Evolutionary conservation across 179 eudicot species (phyloP).

Genomic region (Amaranthus tricolor): DNA sequence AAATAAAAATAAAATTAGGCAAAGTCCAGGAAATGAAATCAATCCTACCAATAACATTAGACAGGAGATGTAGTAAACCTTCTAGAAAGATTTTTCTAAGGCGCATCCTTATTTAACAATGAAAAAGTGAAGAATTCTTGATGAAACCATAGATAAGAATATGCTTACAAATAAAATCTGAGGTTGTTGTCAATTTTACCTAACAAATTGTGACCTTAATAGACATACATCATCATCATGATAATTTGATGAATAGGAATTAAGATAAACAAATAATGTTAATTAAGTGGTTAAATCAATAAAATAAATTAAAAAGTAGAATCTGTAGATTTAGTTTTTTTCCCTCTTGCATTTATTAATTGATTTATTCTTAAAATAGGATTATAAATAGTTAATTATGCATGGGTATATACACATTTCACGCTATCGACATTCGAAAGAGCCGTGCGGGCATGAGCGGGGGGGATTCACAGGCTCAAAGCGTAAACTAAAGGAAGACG

Average conservation of each 20-base stretch:
- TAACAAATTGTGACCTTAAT: background rate
- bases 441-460: no score
- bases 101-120: no score
- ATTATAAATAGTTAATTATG: background rate
- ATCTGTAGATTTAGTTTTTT: constrained; percentile 14
- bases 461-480: no score
- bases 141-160: background rate
- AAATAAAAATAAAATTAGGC: background rate
- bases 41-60: no score
- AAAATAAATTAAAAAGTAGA: background rate
- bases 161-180: background rate
- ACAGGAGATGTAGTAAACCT: no score
- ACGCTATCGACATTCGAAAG: background rate
- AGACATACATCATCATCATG: background rate
- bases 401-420: background rate
- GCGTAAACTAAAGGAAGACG: no score
- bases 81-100: no score
- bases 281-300: background rate
- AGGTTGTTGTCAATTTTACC: background rate
- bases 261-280: constrained; percentile 19
- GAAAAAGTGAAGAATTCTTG: background rate
- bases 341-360: constrained; percentile 2
- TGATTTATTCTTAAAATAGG: background rate
- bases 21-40: no score
- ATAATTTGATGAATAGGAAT: background rate